Evolutionary conservation across 345 rosid genomes (phyloP), one percentile per base, ranked within the genome.

Genomic region (Mercurialis annua): DNA sequence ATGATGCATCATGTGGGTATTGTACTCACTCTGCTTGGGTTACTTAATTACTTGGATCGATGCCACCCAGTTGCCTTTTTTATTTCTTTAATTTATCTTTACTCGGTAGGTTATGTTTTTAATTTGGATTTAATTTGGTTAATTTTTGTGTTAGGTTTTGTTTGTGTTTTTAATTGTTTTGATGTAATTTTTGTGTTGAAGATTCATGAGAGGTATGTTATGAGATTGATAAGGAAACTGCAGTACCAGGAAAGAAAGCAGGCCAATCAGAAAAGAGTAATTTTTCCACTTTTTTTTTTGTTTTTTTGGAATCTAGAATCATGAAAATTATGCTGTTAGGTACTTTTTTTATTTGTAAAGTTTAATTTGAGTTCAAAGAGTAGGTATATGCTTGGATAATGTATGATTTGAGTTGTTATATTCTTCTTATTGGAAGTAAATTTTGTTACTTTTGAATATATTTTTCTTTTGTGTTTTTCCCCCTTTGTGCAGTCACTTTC

Each of bases 201-300:
- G 99, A 89, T 91, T 78, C 89, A 94, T 73, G 96, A 88, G 67
- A 80, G 72, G 40, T 84, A 76, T 76, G 86, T 84, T 53, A 76
- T 54, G 85, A 57, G 86, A 78, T 65, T 92, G 83, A 72, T 75
- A 73, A 88, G 59, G 75, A 86, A 74, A 43, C 10, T 92, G 74
- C 87, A 82, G 75, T 85, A 77, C 30, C 86, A 92, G 65, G 98
- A 84, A 62, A 77, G 76, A 73, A 85, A 79, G 68, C 83, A 88
- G 67, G 81, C 90, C 67, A 78, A 73, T 72, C 94, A 86, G 78
- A 87, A 82, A 84, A 77, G 88, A 84, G 99, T 94, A 74, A 57
- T 68, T 57, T 40, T 53, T 14, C 16, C n/a, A 26, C 11, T 44
- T 0, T 57, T 47, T 0, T 10, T 20, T n/a, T 6, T 59, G 27